A percentile compares a stretch with the other conserved stretches of the same genome.
Conservation (phyloP, 202 grass and related monocot species). For the Cymbopogon flexuosus region DNA sequence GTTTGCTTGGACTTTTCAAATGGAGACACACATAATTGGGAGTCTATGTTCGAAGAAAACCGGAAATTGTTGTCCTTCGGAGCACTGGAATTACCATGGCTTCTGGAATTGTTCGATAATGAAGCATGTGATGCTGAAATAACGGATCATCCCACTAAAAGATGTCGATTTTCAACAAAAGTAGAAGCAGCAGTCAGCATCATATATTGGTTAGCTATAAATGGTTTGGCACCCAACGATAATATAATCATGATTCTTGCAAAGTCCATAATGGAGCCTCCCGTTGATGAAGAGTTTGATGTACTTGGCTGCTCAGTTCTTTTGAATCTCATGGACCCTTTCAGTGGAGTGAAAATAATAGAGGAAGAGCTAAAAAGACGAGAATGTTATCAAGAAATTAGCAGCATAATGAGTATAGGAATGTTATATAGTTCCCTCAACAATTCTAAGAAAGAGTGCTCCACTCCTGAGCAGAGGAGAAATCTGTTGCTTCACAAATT, state of each 20-base stretch:
- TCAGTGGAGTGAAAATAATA: slow-evolving; percentile 77
- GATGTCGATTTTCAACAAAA: slow-evolving; percentile 50
- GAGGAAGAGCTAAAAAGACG: slow-evolving; percentile 78
- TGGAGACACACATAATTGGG: slow-evolving; percentile 48
- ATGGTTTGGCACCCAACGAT: slow-evolving; percentile 69
- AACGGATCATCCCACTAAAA: slow-evolving; percentile 41
- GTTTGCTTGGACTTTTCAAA: slow-evolving; percentile 51
- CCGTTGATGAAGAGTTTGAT: slow-evolving; percentile 67
- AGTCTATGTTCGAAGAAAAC: slow-evolving; percentile 56
- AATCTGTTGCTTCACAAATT: slow-evolving; percentile 75
- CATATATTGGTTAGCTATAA: slow-evolving; percentile 62
- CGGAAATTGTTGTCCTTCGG: slow-evolving; percentile 65
- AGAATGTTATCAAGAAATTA: slow-evolving; percentile 73
- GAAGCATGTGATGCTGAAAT: slow-evolving; percentile 49
- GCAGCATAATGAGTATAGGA: slow-evolving; percentile 83
- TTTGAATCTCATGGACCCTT: slow-evolving; percentile 87
- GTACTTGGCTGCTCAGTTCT: slow-evolving; percentile 67
- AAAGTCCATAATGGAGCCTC: slow-evolving; percentile 63
- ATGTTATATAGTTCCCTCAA: slow-evolving; percentile 90
- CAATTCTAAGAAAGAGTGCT: slow-evolving; percentile 78
- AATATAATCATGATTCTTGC: slow-evolving; percentile 68
- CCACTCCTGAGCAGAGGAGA: slow-evolving; percentile 75
- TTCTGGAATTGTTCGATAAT: slow-evolving; percentile 63
- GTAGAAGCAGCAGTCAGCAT: slow-evolving; percentile 57
- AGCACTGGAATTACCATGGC: slow-evolving; percentile 72